Conservation (phyloP, 2,329 filamentous ascomycete species). For the Cadophora sp. region DNA sequence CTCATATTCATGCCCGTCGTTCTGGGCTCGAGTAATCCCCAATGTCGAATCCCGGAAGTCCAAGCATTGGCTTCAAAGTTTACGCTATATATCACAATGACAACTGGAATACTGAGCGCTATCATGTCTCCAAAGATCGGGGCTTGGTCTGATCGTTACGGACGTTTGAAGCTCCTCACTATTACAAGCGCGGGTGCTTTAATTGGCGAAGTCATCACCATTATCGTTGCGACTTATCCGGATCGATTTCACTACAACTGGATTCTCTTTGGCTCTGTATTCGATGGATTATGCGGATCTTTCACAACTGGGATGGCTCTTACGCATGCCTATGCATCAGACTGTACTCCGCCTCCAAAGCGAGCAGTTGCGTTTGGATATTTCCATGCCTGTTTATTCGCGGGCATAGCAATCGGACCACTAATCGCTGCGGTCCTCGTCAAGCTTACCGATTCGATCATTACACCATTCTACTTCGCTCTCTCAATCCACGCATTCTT, state of each 20-base stretch:
- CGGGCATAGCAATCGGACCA: constrained; percentile 87
- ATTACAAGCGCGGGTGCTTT: constrained; percentile 78
- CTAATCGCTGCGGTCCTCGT: constrained; percentile 82
- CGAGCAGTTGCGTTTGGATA: constrained; percentile 87
- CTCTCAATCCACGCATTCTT: constrained; percentile 77
- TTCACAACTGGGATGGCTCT: constrained; percentile 83
- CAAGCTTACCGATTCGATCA: constrained; percentile 73
- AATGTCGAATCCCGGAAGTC: constrained; percentile 82
- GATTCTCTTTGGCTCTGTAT: constrained; percentile 76
- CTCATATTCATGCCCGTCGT: constrained; percentile 69
- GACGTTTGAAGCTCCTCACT: constrained; percentile 76
- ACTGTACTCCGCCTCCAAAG: constrained; percentile 82
- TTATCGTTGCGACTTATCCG: constrained; percentile 78
- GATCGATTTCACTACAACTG: constrained; percentile 77
- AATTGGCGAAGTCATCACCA: constrained; percentile 75
- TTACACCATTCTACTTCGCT: constrained; percentile 86
- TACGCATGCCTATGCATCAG: constrained; percentile 85
- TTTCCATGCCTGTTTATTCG: constrained; percentile 87
- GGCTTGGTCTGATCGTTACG: constrained; percentile 84
- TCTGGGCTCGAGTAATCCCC: constrained; percentile 73
- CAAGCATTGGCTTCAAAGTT: constrained; percentile 81
- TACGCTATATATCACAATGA: constrained; percentile 75
- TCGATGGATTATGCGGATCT: constrained; percentile 87
- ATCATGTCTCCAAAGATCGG: constrained; percentile 84
- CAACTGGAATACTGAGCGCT: constrained; percentile 79